Base-by-base conservation (phyloP, 805 yeast species). In the Saturnispora besseyi region DNA sequence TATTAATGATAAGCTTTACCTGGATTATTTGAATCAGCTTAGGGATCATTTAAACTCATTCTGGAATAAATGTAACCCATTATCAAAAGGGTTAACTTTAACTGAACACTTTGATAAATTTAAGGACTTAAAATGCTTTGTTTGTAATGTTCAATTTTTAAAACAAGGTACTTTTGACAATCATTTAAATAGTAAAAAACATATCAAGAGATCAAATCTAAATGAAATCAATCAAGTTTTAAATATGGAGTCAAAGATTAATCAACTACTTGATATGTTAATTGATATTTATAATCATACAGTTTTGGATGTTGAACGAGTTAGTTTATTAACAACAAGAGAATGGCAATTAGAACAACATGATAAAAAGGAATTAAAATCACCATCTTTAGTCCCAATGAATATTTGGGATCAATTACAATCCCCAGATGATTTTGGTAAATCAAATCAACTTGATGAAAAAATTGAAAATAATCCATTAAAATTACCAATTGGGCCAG, bases 401-500 rank as follows among this genome's bases (percentile, higher is more conserved):
- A 37, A 29, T n/a, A 37, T 45, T 18, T 33, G 30, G 32, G 48
- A 45, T n/a, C 44, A 26, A 30, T 13, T 15, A 22, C 74, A 46
- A 6, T 30, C 42, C 10, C 29, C 22, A 21, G 59, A 55, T 31
- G 56, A 57, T 2, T 59, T 57, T 13, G 64, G 28, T 8, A 43
- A 58, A 0, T 59, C 54, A 21, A 59, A 57, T 2, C 53, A 57
- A 6, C 57, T 57, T n/a, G 61, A 57, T 68, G 72, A 65, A 11
- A 70, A 65, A 5, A 63, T 62, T 32, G 30, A 46, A 8, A 57
- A 57, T 31, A 74, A 74, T 52, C 79, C 82, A 18, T 68, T 77
- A 50, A 78, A 82, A 50, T 64, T 87, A 49, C 96, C 96, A 0
- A 47, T 87, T 0, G 98, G 96, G 0, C 76, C 86, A 18, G 97